A percentile compares a stretch with the other conserved stretches of the same genome.
Conservation (phyloP, 2,329 filamentous ascomycete genomes). For the Alternaria ethzedia region DNA sequence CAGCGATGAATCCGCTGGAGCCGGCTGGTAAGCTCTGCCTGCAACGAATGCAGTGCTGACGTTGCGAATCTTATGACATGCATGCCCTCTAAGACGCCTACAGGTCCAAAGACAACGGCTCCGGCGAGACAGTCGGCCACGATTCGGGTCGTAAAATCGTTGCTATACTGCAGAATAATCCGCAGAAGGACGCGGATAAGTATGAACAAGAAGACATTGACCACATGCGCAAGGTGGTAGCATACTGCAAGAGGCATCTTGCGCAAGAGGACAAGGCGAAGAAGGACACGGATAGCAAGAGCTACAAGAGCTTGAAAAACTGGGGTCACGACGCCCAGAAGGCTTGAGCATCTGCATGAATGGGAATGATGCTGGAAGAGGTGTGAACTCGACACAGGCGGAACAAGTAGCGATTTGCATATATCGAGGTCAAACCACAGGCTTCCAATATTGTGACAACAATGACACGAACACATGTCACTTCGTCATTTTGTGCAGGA, state of each 20-base stretch:
- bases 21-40: conserved; percentile 58
- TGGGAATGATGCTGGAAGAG: neutral
- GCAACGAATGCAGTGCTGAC: neutral
- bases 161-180: conserved; percentile 67
- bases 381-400: neutral
- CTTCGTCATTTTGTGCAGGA: neutral
- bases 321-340: conserved; percentile 48
- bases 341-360: conserved; percentile 6
- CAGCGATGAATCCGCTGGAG: conserved; percentile 61
- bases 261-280: conserved; percentile 68
- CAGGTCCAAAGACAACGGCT: conserved; percentile 55
- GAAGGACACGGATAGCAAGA: conserved; percentile 60
- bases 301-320: conserved; percentile 55
- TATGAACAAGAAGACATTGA: conserved; percentile 64
- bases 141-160: conserved; percentile 68
- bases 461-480: neutral
- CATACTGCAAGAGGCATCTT: conserved; percentile 71
- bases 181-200: conserved; percentile 60
- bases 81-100: neutral
- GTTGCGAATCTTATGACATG: neutral
- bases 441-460: neutral
- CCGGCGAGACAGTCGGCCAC: conserved; percentile 69
- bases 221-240: conserved; percentile 69
- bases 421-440: neutral
- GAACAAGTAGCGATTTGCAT: neutral